Conservation (phyloP, 2,329 filamentous ascomycete genomes). For the Fusarium subglutinans region DNA sequence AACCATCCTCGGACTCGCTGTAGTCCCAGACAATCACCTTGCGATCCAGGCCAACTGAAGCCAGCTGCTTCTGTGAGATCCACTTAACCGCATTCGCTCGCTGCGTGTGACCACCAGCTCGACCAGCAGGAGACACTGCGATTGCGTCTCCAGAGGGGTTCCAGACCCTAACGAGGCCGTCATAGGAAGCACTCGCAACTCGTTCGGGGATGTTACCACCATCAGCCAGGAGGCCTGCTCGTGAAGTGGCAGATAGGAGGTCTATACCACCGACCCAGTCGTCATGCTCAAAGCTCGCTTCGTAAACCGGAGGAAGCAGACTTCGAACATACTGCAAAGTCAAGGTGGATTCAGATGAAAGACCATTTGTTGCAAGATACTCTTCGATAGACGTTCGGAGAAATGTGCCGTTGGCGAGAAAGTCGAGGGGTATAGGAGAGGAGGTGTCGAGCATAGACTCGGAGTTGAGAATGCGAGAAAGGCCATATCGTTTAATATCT, state of each 20-base stretch:
- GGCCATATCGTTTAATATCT: slow-evolving; percentile 76
- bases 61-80: slow-evolving; percentile 79
- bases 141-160: slow-evolving; percentile 87
- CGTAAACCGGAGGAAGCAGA: slow-evolving; percentile 86
- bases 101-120: slow-evolving; percentile 77
- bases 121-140: slow-evolving; percentile 74
- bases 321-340: slow-evolving; percentile 94
- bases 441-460: slow-evolving; percentile 74
- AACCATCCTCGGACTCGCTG: slow-evolving; percentile 69
- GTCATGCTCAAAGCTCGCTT: slow-evolving; percentile 94
- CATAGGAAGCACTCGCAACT: slow-evolving; percentile 92
- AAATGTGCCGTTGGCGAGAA: slow-evolving; percentile 93
- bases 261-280: slow-evolving; percentile 95
- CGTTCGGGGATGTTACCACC: slow-evolving; percentile 52
- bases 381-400: slow-evolving; percentile 90
- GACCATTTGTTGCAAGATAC: slow-evolving; percentile 84
- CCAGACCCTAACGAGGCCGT: slow-evolving; percentile 90
- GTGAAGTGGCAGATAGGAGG: slow-evolving; percentile 75
- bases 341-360: slow-evolving; percentile 87
- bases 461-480: slow-evolving; percentile 76
- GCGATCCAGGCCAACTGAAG: slow-evolving; percentile 84
- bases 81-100: slow-evolving; percentile 87
- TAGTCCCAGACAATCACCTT: slow-evolving; percentile 93
- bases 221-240: slow-evolving; percentile 60
- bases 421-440: slow-evolving; percentile 84